Evolutionary conservation across 495 filamentous ascomycete species (phyloP).

Genomic region (Trichocladium antarcticum): DNA sequence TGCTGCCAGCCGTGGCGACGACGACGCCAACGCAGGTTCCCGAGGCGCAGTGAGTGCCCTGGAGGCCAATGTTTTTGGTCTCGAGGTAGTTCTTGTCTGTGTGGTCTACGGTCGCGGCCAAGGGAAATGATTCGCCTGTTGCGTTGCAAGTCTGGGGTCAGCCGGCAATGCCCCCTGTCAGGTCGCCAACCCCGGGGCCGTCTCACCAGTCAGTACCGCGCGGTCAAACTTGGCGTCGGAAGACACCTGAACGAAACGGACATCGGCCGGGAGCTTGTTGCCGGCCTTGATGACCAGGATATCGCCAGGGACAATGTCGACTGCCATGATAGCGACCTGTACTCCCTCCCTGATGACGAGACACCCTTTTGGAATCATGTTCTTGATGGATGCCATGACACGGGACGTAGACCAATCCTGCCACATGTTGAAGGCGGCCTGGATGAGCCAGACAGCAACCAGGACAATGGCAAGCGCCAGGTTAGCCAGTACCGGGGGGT

Average conservation of each 20-base stretch:
- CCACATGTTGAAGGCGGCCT: constrained; percentile 58
- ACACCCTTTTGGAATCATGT: constrained; percentile 57
- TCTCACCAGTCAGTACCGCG: constrained; percentile 54
- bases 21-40: constrained; percentile 55
- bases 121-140: constrained; percentile 50
- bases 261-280: constrained; percentile 58
- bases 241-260: constrained; percentile 52
- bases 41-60: constrained; percentile 57
- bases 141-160: not conserved
- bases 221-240: constrained; percentile 62
- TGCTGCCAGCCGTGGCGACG: constrained; percentile 44
- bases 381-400: constrained; percentile 55
- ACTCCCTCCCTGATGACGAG: constrained; percentile 48
- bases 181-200: no score
- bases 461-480: constrained; percentile 57
- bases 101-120: constrained; percentile 47
- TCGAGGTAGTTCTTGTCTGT: constrained; percentile 65
- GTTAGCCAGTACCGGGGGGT: constrained; percentile 54
- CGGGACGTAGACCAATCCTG: constrained; percentile 51
- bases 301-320: constrained; percentile 58
- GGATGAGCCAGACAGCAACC: constrained; percentile 51
- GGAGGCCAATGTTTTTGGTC: constrained; percentile 59
- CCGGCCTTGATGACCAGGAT: constrained; percentile 51
- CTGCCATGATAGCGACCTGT: constrained; percentile 38
- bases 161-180: not conserved